A percentile compares a stretch with the other conserved stretches of the same genome.
These are phyloP conservation scores for Didymella glomerata DNA, from an alignment of 2,329 filamentous ascomycete genomes.

Conservation along the genomic window DNA sequence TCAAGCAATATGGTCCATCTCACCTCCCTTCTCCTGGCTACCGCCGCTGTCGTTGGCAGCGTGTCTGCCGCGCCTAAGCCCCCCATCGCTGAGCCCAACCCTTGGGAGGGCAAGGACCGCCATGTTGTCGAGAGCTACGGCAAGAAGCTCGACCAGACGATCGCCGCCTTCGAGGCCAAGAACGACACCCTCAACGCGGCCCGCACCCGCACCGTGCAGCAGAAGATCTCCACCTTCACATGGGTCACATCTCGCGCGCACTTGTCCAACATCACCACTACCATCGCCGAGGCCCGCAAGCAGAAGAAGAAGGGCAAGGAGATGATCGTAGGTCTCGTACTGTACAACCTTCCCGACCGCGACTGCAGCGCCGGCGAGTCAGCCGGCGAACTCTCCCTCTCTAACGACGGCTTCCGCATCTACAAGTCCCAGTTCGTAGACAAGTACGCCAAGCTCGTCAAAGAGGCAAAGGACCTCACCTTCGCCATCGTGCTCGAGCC, in stretches of 20 bases:
- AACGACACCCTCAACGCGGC: conserved; percentile 39
- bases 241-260: conserved; percentile 37
- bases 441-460: conserved; percentile 36
- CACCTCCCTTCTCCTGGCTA: conserved; percentile 34
- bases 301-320: conserved; percentile 30
- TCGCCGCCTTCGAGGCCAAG: conserved; percentile 33
- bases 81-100: conserved; percentile 23
- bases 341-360: conserved; percentile 94
- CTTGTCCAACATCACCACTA: conserved; percentile 29
- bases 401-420: conserved; percentile 46
- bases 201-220: conserved; percentile 37
- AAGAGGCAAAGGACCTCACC: conserved; percentile 36
- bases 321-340: conserved; percentile 62
- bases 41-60: conserved; percentile 29
- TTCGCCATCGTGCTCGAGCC: conserved; percentile 44
- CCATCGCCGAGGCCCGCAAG: conserved; percentile 35
- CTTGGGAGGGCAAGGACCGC: conserved; percentile 36
- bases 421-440: conserved; percentile 45
- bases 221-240: conserved; percentile 40
- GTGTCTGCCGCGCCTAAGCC: conserved; percentile 29
- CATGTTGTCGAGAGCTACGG: conserved; percentile 34
- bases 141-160: conserved; percentile 40
- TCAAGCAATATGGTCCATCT: conserved; percentile 37
- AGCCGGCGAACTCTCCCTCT: conserved; percentile 79
- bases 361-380: conserved; percentile 84